Evolutionary conservation across 2,329 filamentous ascomycete species (phyloP), one percentile per base, ranked within the genome.

Genomic region (Aspergillus novoparasiticus): DNA sequence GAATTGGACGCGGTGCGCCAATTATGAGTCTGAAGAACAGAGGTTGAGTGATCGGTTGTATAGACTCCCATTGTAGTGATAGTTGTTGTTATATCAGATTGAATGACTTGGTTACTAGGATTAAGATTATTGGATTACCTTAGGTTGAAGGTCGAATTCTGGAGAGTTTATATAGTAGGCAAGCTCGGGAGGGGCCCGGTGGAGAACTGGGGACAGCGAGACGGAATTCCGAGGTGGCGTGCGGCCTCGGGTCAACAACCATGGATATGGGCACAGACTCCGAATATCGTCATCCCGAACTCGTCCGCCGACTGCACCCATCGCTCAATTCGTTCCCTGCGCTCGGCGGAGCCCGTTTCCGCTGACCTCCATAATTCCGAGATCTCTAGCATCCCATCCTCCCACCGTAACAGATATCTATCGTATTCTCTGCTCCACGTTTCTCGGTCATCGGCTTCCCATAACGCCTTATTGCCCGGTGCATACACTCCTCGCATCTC

Each of bases 231-330:
- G 45, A 48, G 6, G 5, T 48, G 45, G 11, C 21, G 45, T 48
- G 36, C 54, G 19, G 23, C 26, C 23, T 63, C 58, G 61, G 61
- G 30, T 26, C 46, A 75, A 64, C 70, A 71, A 1, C 73, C 73
- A 64, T 74, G 73, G 8, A 73, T 66, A 68, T 73, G 72, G 4
- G 62, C 64, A 32, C 68, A 72, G n/a, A 70, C 66, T 6, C 82
- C 77, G 65, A 83, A 86, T 1, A 87, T 57, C 81, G 85, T 83
- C 23, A 79, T 84, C 0, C 85, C 84, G 70, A 82, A 86, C 56
- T 85, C 84, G 67, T 87, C 85, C 0, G 84, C 71, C 19, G 72
- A 70, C 58, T 83, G 79, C 6, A 87, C 60, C 85, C 85, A 87
- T 21, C 68, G 71, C 32, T 84, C 82, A 1, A 85, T 78, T 53